These are phyloP conservation scores for Salvia hispanica DNA, from an alignment of 257 asterid species.

Conservation along the genomic window DNA sequence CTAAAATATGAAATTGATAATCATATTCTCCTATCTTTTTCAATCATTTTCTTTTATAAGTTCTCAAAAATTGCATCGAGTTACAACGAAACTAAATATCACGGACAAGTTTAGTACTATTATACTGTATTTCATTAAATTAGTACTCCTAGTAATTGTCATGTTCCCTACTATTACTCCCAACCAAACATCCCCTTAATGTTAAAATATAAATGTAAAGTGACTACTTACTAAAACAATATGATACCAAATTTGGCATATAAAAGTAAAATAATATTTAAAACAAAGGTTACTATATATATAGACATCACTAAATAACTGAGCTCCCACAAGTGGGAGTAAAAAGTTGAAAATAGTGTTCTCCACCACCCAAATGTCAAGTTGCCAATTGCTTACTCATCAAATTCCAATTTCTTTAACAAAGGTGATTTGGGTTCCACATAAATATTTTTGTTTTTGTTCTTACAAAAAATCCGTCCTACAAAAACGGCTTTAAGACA, in stretches of 20 bases:
- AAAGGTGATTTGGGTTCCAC: constrained; percentile 27
- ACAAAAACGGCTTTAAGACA: constrained; percentile 38
- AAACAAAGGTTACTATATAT: too few species aligned
- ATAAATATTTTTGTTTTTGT: neutral
- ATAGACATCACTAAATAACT: neutral
- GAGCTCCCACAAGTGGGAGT: constrained; percentile 30
- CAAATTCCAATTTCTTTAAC: constrained; percentile 5
- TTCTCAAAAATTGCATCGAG: too few species aligned
- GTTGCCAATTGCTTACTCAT: constrained; percentile 30
- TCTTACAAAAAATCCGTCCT: constrained; percentile 23
- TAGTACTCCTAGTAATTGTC: too few species aligned
- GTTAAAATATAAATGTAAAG: neutral
- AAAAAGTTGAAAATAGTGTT: constrained; percentile 20
- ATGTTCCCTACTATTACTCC: neutral
- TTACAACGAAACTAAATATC: too few species aligned
- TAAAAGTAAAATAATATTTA: neutral
- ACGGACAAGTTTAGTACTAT: too few species aligned
- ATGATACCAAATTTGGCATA: neutral
- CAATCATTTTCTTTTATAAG: too few species aligned
- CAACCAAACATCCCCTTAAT: neutral
- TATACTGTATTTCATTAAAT: too few species aligned
- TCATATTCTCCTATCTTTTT: too few species aligned
- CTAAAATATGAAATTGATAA: too few species aligned
- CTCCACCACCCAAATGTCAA: constrained; percentile 44
- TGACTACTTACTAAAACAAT: neutral